A percentile compares a stretch with the other conserved stretches of the same genome.
These are phyloP conservation scores for Daedaleopsis sinensis DNA, from an alignment of 768 basidiomycete genomes.

Conservation along the genomic window DNA sequence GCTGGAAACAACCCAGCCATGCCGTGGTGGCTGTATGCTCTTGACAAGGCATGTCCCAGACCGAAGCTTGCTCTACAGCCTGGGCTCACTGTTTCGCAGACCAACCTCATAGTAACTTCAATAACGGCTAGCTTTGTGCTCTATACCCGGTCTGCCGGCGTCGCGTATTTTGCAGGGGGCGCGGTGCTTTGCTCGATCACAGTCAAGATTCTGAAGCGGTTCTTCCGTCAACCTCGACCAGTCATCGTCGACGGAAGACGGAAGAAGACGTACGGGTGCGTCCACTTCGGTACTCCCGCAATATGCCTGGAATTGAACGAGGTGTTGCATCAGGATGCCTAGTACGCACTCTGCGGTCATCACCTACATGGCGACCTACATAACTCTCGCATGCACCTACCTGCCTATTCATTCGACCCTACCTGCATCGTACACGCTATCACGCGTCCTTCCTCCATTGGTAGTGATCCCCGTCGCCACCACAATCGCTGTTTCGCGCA, in stretches of 20 bases:
- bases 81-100: conserved; percentile 44
- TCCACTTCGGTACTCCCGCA: background rate
- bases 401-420: conserved; percentile 64
- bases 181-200: conserved; percentile 56
- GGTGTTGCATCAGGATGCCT: conserved; percentile 63
- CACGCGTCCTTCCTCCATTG: conserved; percentile 48
- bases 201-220: conserved; percentile 62
- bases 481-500: conserved; percentile 61
- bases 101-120: conserved; percentile 56
- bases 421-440: conserved; percentile 35
- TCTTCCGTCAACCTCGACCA: conserved; percentile 70
- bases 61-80: background rate
- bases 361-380: conserved; percentile 64
- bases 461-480: conserved; percentile 58
- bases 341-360: conserved; percentile 79
- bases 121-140: conserved; percentile 53
- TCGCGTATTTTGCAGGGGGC: conserved; percentile 61
- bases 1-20: background rate
- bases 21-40: conserved; percentile 17
- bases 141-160: conserved; percentile 64
- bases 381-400: conserved; percentile 55
- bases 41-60: conserved; percentile 15
- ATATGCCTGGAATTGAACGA: background rate
- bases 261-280: conserved; percentile 73
- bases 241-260: conserved; percentile 34